phyloP scores from a whole-genome alignment of 805 yeast species.

The Barnettozyma siamensis region DNA sequence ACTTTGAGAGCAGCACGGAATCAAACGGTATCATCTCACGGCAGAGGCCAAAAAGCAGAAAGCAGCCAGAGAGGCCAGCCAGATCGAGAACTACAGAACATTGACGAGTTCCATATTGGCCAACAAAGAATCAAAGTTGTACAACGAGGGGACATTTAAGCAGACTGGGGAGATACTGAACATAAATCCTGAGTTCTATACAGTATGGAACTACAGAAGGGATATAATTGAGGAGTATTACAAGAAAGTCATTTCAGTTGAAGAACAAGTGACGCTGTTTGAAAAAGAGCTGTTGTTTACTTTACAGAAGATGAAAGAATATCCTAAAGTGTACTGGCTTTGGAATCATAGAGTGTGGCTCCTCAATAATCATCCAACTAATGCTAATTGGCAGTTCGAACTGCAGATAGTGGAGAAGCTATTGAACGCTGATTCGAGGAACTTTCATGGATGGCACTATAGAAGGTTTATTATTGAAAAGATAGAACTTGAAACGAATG shows the following conservation, averaged over 20 bases:
- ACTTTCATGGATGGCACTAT: conserved; percentile 95
- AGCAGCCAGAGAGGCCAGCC: conserved; percentile 50
- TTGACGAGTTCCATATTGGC: conserved; percentile 41
- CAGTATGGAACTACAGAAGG: conserved; percentile 86
- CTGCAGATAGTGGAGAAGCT: conserved; percentile 62
- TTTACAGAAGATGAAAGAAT: conserved; percentile 49
- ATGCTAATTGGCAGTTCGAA: conserved; percentile 65
- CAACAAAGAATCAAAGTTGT: conserved; percentile 25
- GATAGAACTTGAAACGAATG: conserved; percentile 23
- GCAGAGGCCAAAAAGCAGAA: conserved; percentile 51
- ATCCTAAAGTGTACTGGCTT: conserved; percentile 93
- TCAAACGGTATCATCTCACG: conserved; percentile 52
- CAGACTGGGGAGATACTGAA: conserved; percentile 53
- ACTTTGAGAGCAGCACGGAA: conserved; percentile 50
- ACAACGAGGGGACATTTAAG: conserved; percentile 37
- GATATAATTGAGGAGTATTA: conserved; percentile 43
- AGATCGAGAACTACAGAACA: conserved; percentile 49
- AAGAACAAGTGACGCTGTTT: conserved; percentile 30
- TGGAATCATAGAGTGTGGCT: conserved; percentile 94
- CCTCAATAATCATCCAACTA: conserved; percentile 40
- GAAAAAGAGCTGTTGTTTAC: conserved; percentile 58
- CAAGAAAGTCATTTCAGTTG: conserved; percentile 12
- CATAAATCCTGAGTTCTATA: conserved; percentile 80
- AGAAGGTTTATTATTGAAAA: conserved; percentile 61
- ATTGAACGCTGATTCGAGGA: conserved; percentile 69